Evolutionary conservation across 116 monocot species (phyloP), one percentile per base, ranked within the genome.

Genomic region (Phalaenopsis hybrid): DNA sequence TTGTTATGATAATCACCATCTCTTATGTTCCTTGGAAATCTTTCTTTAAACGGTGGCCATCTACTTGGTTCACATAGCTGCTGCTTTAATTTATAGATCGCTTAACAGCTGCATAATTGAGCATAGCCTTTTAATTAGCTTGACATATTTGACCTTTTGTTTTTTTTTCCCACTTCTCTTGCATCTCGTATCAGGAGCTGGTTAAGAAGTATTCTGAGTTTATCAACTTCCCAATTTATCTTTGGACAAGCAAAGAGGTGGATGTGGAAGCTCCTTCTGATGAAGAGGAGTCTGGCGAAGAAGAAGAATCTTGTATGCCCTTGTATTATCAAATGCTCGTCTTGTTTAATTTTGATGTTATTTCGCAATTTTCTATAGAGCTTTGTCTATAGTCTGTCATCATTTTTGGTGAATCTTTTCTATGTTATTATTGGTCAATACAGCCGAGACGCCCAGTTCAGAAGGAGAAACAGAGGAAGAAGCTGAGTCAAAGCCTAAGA

Each of bases 201-300:
- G 95, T 99, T n/a, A 95, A 93, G 86, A 99, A 90, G 86, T 99
- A 99, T 84, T 99, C 98, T 73, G 93, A 95, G 68, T 99, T 99
- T 57, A 99, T 99, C 83, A 99, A 99, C 80, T 99, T 99, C 84
- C 98, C 95, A 41, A 99, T 99, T 37, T 90, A 89, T 83, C 89
- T 99, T 23, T 99, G 98, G 98, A 89, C 92, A 75, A 99, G 82
- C 87, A 99, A 99, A 88, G 95, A 99, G 81, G 86, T 95, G 6
- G 95, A 99, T 88, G 92, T 99, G 16, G 98, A 99, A 89, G 93
- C 93, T 76, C 92, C 95, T 57, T 77, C 93, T 72, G 95, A 98
- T 88, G 98, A 92, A 85, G 93, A 91, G 57, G 92, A 94, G 75
- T 85, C 90, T 58, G 86, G 41, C 73, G 96, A 94, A 67, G 97